Percentiles rank a stretch among this genome's conserved stretches.
These are phyloP conservation scores for Castanospermum australe DNA, from an alignment of 306 rosid genomes.

Conservation along the genomic window DNA sequence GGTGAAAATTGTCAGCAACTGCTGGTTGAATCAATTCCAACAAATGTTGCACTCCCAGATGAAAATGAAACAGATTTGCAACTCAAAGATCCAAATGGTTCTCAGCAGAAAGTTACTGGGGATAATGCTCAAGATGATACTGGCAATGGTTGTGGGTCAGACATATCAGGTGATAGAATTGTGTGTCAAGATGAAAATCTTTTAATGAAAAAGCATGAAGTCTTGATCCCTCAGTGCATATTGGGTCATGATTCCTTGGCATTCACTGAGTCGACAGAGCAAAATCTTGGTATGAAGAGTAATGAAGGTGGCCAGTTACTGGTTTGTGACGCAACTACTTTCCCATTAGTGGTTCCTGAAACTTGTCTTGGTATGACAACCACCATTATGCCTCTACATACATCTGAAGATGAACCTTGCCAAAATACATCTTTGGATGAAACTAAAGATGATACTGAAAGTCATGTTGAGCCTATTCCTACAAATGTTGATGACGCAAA, in stretches of 20 bases:
- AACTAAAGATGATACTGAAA: not conserved
- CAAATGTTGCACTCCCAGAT: constrained; percentile 4
- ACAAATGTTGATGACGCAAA: constrained; percentile 22
- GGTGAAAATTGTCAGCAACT: constrained; percentile 20
- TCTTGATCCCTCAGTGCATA: constrained; percentile 39
- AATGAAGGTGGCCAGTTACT: constrained; percentile 57
- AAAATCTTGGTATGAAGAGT: constrained; percentile 51
- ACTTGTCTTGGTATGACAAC: not conserved
- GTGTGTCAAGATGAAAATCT: constrained; percentile 40
- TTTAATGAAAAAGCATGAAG: constrained; percentile 41
- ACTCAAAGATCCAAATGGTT: constrained; percentile 20
- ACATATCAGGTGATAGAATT: constrained; percentile 33
- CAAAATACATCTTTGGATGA: constrained; percentile 16
- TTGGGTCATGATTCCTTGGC: constrained; percentile 32
- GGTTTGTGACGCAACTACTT: constrained; percentile 53
- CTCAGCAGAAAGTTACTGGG: constrained; percentile 27
- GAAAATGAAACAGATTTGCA: constrained; percentile 30
- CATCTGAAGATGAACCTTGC: constrained; percentile 19
- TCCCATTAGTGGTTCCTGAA: constrained; percentile 38
- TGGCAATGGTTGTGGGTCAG: constrained; percentile 28
- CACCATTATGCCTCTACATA: constrained; percentile 2
- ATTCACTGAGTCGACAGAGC: constrained; percentile 21
- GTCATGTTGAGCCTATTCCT: constrained; percentile 30
- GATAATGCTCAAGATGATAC: constrained; percentile 29
- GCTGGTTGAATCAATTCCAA: constrained; percentile 25